phyloP scores from a whole-genome alignment of 768 basidiomycete genomes.

The Hypholoma sublateritium region DNA sequence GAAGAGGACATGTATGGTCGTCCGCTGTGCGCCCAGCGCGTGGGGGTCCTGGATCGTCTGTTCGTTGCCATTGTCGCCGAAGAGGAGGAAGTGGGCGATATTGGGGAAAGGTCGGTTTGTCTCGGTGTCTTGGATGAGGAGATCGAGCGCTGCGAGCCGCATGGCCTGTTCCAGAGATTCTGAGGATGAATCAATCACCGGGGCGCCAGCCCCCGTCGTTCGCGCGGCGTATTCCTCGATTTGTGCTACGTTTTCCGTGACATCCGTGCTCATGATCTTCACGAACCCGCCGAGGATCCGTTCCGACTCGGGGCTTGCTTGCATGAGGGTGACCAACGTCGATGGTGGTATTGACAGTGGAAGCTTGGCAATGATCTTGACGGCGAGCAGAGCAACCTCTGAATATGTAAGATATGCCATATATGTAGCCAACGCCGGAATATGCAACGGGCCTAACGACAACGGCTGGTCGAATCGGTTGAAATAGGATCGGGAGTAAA shows the following conservation, averaged over 20 bases:
- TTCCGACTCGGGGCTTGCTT: slow-evolving; percentile 81
- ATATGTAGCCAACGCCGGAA: slow-evolving; percentile 82
- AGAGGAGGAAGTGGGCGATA: slow-evolving; percentile 83
- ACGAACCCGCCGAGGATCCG: slow-evolving; percentile 82
- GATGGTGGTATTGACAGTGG: slow-evolving; percentile 67
- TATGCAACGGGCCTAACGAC: slow-evolving; percentile 65
- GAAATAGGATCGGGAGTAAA: slow-evolving; percentile 69
- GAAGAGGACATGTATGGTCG: slow-evolving; percentile 80
- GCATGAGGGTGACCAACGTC: slow-evolving; percentile 74
- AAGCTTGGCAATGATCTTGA: slow-evolving; percentile 73
- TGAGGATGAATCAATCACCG: slow-evolving; percentile 45
- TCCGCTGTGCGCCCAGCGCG: slow-evolving; percentile 65
- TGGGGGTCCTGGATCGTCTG: slow-evolving; percentile 77
- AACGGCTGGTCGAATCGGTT: slow-evolving; percentile 74
- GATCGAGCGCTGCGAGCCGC: slow-evolving; percentile 73
- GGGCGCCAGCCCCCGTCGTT: slow-evolving; percentile 73
- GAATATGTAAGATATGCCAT: slow-evolving; percentile 69
- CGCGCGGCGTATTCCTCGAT: slow-evolving; percentile 63
- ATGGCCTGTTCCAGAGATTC: slow-evolving; percentile 65
- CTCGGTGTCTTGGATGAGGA: slow-evolving; percentile 79
- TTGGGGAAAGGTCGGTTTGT: slow-evolving; percentile 68
- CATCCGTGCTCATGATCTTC: slow-evolving; percentile 60
- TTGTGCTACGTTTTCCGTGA: slow-evolving; percentile 55
- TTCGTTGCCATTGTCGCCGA: slow-evolving; percentile 60
- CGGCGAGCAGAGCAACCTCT: slow-evolving; percentile 72